phyloP scores from a whole-genome alignment of 257 asterid species.

The Forsythia viridissima region DNA sequence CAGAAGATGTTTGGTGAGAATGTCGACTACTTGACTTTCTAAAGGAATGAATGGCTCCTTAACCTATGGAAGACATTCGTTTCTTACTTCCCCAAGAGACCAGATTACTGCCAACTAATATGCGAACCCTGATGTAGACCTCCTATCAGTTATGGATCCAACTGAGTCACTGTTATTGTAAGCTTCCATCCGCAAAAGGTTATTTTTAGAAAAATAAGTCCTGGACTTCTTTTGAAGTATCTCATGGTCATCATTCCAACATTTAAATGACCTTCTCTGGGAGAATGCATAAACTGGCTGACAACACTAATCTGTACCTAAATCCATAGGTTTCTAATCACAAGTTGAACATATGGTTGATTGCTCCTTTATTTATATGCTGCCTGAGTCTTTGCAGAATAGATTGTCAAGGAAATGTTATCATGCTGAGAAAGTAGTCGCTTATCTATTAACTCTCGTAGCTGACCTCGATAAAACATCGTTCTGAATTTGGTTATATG shows the following conservation, averaged over 20 bases:
- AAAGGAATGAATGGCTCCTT: not conserved
- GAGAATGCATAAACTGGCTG: not conserved
- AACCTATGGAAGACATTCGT: not conserved
- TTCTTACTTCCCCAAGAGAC: not conserved
- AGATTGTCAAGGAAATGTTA: not conserved
- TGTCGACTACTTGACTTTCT: no score
- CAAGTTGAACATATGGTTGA: not conserved
- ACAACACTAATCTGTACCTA: not conserved
- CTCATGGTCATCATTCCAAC: not conserved
- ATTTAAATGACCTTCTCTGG: not conserved
- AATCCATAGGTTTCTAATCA: not conserved
- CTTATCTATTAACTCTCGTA: not conserved
- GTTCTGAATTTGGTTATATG: not conserved
- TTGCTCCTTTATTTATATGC: not conserved
- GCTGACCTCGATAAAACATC: not conserved
- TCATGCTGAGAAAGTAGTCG: not conserved
- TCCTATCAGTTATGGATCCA: not conserved
- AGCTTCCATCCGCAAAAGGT: not conserved
- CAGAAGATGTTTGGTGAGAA: not conserved
- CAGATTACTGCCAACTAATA: not conserved
- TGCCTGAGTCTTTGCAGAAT: not conserved
- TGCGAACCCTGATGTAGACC: not conserved
- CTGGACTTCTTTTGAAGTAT: not conserved
- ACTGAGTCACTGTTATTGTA: not conserved
- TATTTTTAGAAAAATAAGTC: not conserved